Base-by-base conservation (phyloP, 2,329 filamentous ascomycete species). In the Colletotrichum spaethianum region DNA sequence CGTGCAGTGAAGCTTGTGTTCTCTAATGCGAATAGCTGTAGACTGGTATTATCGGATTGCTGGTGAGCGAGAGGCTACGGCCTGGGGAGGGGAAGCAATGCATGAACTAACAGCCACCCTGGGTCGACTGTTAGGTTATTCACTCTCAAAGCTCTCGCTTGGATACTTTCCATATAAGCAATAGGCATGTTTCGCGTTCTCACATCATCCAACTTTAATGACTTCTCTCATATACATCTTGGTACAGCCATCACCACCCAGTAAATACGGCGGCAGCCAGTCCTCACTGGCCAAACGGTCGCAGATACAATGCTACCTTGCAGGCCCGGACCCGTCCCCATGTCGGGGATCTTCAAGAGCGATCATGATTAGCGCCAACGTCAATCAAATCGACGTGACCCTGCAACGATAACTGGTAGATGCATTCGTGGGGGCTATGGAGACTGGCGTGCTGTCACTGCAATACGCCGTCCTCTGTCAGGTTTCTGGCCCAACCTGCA, bases 361-460 rank as follows among this genome's bases (percentile, higher is more conserved):
- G 40, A 48, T 28, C 57, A 50, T 9, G 18, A 63, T 60, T 59
- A 48, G 53, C 50, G 59, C 59, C 53, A 52, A 63, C 31, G 16
- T 48, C 42, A 46, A 48, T 66, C 56, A 36, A 48, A 31, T 56
- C 31, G 36, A 50, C 55, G 26, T 42, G 56, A 52, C 53, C 40
- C 42, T 56, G 18, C 48, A 50, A 44, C 16, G 33, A 33, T 50
- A 16, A 57, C 50, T 71, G 57, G 64, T 18, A 52, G 42, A 60
- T 63, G 46, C 46, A 59, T 55, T 44, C 52, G 44, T 70, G 66
- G 53, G 46, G 44, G 42, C 14, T 33, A 64, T 64, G 60, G 52
- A 23, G 42, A 31, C 31, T 60, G 55, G 65, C 63, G 38, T 67
- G 46, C 55, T 67, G 64, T 71, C 52, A 57, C 52, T 59, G 18